Percentiles rank a stretch among this genome's conserved stretches.
These are phyloP conservation scores for Dactylellina leptospora DNA, from an alignment of 2,329 filamentous ascomycete species.

Conservation along the genomic window DNA sequence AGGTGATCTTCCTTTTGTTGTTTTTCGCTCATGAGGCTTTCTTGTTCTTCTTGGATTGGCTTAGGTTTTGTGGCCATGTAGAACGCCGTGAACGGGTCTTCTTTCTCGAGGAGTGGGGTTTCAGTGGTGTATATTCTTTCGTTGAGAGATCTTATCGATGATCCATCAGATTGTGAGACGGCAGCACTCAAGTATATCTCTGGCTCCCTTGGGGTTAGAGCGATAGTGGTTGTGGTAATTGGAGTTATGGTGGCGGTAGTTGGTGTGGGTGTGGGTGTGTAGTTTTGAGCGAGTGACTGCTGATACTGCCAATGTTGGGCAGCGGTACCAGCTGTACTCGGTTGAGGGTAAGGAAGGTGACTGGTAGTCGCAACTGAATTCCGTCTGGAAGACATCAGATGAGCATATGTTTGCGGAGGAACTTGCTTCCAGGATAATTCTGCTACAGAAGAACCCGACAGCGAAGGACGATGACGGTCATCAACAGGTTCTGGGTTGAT, in stretches of 20 bases:
- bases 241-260: background rate
- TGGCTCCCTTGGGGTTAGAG: too few species aligned
- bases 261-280: background rate
- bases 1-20: conserved; percentile 33
- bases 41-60: conserved; percentile 15
- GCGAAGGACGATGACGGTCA: conserved; percentile 27
- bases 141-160: conserved; percentile 24
- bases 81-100: conserved; percentile 41
- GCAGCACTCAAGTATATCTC: conserved; percentile 5
- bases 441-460: conserved; percentile 33
- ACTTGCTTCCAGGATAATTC: conserved; percentile 43
- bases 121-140: conserved; percentile 15
- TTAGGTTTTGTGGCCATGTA: conserved; percentile 44
- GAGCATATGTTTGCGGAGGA: conserved; percentile 37
- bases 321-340: conserved; percentile 6
- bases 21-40: conserved; percentile 16
- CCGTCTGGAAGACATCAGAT: conserved; percentile 39
- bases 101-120: conserved; percentile 6
- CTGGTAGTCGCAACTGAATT: conserved; percentile 37
- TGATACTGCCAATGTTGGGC: conserved; percentile 3
- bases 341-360: conserved; percentile 20
- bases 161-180: conserved; percentile 26
- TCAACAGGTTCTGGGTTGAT: conserved; percentile 20
- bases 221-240: too few species aligned
- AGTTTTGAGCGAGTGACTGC: background rate